phyloP scores from a whole-genome alignment of 176 grass and related monocot species.

The Zizania latifolia region DNA sequence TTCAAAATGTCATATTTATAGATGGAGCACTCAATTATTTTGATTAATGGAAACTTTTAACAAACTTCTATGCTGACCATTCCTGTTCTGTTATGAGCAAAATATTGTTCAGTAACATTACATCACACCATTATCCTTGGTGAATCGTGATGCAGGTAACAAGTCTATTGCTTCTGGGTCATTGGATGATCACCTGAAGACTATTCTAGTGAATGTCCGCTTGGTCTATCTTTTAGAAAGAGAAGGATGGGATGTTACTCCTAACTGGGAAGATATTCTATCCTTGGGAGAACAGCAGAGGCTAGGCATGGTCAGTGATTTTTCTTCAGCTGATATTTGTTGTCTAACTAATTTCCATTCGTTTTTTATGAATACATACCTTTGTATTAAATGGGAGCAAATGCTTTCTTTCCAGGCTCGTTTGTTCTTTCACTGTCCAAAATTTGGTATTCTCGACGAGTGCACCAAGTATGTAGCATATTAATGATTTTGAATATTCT shows the following conservation, averaged over 20 bases:
- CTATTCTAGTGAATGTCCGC: constrained; percentile 74
- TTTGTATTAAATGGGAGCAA: not conserved
- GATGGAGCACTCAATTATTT: not conserved
- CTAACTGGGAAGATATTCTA: constrained; percentile 90
- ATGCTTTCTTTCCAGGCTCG: constrained; percentile 66
- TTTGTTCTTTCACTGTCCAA: constrained; percentile 84
- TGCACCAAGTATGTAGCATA: constrained; percentile 79
- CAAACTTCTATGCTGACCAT: not conserved
- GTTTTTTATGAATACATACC: not conserved
- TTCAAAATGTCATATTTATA: no score
- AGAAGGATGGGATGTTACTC: constrained; percentile 90
- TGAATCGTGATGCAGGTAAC: constrained; percentile 40
- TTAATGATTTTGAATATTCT: not conserved
- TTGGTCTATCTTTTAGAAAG: constrained; percentile 92
- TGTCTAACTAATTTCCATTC: not conserved
- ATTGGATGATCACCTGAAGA: constrained; percentile 71
- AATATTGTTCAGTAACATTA: not conserved
- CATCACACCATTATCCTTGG: not conserved
- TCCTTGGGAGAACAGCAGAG: constrained; percentile 97
- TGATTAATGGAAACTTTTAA: constrained; percentile 4
- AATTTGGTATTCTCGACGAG: constrained; percentile 90
- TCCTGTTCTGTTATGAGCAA: not conserved
- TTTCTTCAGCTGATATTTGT: not conserved
- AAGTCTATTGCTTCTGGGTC: constrained; percentile 30
- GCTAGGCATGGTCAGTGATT: constrained; percentile 86